Evolutionary conservation across 2,329 filamentous ascomycete genomes (phyloP).

Genomic region (Trichoderma sp.): DNA sequence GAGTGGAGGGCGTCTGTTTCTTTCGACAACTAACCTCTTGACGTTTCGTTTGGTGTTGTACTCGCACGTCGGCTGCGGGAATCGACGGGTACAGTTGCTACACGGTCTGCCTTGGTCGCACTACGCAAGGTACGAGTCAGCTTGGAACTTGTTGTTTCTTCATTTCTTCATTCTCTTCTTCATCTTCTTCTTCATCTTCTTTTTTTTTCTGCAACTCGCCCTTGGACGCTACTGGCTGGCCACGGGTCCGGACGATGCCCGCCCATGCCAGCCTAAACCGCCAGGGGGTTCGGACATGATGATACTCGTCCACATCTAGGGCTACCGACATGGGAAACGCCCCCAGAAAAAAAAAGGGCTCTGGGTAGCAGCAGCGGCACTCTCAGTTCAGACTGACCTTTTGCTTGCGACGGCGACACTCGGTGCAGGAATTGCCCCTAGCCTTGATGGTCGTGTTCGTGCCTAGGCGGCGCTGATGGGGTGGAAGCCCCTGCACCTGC

Average conservation of each 20-base stretch:
- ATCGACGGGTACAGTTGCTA: conserved; percentile 55
- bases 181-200: not conserved
- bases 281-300: conserved; percentile 23
- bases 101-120: conserved; percentile 58
- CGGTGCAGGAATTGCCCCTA: conserved; percentile 49
- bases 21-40: conserved; percentile 21
- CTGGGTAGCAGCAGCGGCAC: not conserved
- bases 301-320: conserved; percentile 16
- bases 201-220: not conserved
- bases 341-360: not conserved
- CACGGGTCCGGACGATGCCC: conserved; percentile 15
- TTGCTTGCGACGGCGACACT: conserved; percentile 55
- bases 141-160: not conserved
- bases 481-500: conserved; percentile 30
- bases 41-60: conserved; percentile 37
- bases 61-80: conserved; percentile 53
- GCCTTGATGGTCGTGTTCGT: conserved; percentile 27
- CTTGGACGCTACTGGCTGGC: not conserved
- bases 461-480: conserved; percentile 27
- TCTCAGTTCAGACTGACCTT: conserved; percentile 41
- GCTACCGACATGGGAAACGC: conserved; percentile 1
- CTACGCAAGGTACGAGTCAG: conserved; percentile 36
- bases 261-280: conserved; percentile 9
- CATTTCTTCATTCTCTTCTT: not conserved
- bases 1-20: not conserved